Percentiles rank a stretch among this genome's conserved stretches.
Evolutionary conservation across 2,329 filamentous ascomycete genomes (phyloP).

Genomic region (Macrophomina phaseolina): DNA sequence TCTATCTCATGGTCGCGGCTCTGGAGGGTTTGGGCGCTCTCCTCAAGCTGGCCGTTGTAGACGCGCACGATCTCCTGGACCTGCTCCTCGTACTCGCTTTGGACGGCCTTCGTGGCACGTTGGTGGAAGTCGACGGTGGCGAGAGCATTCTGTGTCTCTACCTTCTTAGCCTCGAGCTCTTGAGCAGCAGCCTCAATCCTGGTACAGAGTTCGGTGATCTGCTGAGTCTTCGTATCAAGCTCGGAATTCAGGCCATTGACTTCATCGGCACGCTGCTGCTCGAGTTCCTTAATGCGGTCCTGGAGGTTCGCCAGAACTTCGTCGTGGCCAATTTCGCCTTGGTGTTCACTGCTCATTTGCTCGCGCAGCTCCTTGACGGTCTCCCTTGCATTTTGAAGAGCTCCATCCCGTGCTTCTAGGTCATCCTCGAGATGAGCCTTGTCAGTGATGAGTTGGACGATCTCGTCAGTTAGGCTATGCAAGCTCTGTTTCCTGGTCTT

Average conservation of each 20-base stretch:
- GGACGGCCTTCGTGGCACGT: conserved; percentile 19
- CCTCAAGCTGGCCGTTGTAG: conserved; percentile 27
- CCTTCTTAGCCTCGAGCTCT: conserved; percentile 25
- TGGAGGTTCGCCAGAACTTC: conserved; percentile 19
- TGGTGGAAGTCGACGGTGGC: conserved; percentile 24
- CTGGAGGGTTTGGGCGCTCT: conserved; percentile 14
- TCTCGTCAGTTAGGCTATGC: conserved; percentile 15
- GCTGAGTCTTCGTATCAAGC: conserved; percentile 18
- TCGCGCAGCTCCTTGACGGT: conserved; percentile 21
- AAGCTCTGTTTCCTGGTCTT: conserved; percentile 17
- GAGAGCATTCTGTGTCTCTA: conserved; percentile 10
- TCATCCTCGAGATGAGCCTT: conserved; percentile 16
- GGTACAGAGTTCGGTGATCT: conserved; percentile 20
- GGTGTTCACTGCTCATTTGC: conserved; percentile 10
- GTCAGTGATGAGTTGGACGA: conserved; percentile 10
- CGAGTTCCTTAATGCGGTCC: conserved; percentile 24
- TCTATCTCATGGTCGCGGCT: conserved; percentile 22
- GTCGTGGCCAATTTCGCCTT: conserved; percentile 18
- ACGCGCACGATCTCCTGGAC: conserved; percentile 25
- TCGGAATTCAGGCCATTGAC: conserved; percentile 7
- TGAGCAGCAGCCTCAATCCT: conserved; percentile 18
- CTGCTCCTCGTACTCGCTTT: conserved; percentile 23
- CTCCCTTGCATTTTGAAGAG: conserved; percentile 13
- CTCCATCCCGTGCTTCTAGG: background rate
- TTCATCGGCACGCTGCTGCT: conserved; percentile 22